phyloP scores from a whole-genome alignment of 805 yeast species.

The Starmerella etchellsii region DNA sequence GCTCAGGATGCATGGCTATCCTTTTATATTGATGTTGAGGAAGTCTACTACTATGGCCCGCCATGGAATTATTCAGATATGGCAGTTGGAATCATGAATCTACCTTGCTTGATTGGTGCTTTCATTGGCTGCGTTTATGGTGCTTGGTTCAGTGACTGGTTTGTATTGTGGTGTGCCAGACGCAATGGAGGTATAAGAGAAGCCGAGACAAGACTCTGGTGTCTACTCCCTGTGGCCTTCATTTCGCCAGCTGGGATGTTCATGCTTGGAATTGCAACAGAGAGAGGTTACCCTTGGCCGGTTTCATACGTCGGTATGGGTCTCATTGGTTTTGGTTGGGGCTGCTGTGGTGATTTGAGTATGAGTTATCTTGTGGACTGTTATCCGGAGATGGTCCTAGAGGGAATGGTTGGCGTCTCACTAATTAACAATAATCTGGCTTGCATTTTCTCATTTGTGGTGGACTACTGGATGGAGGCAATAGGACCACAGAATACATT shows the following conservation, averaged over 20 bases:
- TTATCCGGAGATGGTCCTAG: slow-evolving; percentile 41
- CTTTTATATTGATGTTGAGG: slow-evolving; percentile 62
- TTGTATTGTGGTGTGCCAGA: slow-evolving; percentile 37
- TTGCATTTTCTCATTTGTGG: slow-evolving; percentile 41
- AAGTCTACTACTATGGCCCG: slow-evolving; percentile 47
- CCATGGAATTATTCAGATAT: slow-evolving; percentile 56
- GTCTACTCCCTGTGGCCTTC: slow-evolving; percentile 34
- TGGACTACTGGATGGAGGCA: slow-evolving; percentile 44
- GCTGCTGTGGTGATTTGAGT: slow-evolving; percentile 37
- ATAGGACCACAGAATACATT: slow-evolving; percentile 45
- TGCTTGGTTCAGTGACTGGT: slow-evolving; percentile 41
- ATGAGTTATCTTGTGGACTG: slow-evolving; percentile 45
- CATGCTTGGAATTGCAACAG: slow-evolving; percentile 55
- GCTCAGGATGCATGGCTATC: slow-evolving; percentile 65
- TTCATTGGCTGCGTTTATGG: slow-evolving; percentile 37
- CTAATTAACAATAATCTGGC: slow-evolving; percentile 37
- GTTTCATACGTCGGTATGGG: slow-evolving; percentile 45
- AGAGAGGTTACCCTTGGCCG: slow-evolving; percentile 42
- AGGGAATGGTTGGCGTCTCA: slow-evolving; percentile 45
- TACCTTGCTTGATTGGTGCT: slow-evolving; percentile 50
- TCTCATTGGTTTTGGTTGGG: slow-evolving; percentile 40
- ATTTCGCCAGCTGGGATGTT: slow-evolving; percentile 44
- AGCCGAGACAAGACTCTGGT: slow-evolving; percentile 49
- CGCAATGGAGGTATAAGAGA: slow-evolving; percentile 40
- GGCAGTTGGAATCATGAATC: slow-evolving; percentile 63